phyloP scores from a whole-genome alignment of 768 basidiomycete species.

The Lactarius hatsudake region DNA sequence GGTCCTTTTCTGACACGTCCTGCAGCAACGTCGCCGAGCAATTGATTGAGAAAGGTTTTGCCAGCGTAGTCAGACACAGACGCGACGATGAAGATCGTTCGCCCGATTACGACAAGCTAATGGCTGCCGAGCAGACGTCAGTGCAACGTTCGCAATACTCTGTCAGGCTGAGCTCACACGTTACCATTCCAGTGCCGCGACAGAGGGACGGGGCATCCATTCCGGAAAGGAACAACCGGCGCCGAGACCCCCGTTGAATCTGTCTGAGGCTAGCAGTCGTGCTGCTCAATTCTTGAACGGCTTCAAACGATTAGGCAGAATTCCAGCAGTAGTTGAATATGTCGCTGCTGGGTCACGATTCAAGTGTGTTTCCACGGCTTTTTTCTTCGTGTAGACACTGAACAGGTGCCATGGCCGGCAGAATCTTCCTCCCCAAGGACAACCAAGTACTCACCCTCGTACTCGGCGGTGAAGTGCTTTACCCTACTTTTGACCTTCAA shows the following conservation, averaged over 20 bases:
- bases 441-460: conserved; percentile 93
- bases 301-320: conserved; percentile 85
- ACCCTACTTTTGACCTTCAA: neutral
- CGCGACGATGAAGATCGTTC: conserved; percentile 95
- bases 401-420: conserved; percentile 32
- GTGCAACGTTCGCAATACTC: conserved; percentile 32
- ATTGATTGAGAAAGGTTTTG: conserved; percentile 89
- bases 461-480: conserved; percentile 58
- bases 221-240: conserved; percentile 85
- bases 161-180: conserved; percentile 6
- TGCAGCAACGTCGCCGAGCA: conserved; percentile 90
- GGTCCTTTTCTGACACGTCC: conserved; percentile 7
- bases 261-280: conserved; percentile 79
- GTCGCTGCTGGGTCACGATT: conserved; percentile 93
- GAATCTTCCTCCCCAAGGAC: conserved; percentile 83
- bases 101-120: conserved; percentile 93
- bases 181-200: conserved; percentile 55
- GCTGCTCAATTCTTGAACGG: conserved; percentile 86
- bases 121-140: conserved; percentile 90
- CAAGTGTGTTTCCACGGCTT: conserved; percentile 54
- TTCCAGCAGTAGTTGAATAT: conserved; percentile 87
- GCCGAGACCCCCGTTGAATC: conserved; percentile 80
- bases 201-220: conserved; percentile 82
- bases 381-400: conserved; percentile 1
- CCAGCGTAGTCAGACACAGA: conserved; percentile 86